A percentile compares a stretch with the other conserved stretches of the same genome.
Conservation (phyloP, 2,329 filamentous ascomycete genomes). For the Talaromyces pinophilus region DNA sequence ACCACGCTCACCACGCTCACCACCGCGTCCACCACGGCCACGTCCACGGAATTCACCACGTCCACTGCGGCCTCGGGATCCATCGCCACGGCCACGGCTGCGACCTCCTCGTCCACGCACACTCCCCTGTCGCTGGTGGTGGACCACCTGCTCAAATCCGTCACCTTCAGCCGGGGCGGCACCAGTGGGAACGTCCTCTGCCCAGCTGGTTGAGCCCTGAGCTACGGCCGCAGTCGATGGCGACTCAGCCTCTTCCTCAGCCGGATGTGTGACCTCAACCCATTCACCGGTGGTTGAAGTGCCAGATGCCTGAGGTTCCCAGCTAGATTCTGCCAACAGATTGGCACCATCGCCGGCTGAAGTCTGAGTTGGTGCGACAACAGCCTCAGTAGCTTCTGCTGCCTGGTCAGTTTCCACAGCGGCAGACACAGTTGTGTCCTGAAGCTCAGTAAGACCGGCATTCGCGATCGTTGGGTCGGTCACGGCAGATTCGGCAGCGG, state of each 20-base stretch:
- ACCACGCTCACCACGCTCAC: slow-evolving; percentile 30
- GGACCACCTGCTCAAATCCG: slow-evolving; percentile 39
- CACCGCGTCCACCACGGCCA: slow-evolving; percentile 36
- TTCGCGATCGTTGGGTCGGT: slow-evolving; percentile 63
- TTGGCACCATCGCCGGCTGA: slow-evolving; percentile 47
- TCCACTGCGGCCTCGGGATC: slow-evolving; percentile 41
- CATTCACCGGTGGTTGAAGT: slow-evolving; percentile 64
- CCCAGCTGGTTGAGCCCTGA: slow-evolving; percentile 69
- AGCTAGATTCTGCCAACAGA: slow-evolving; percentile 53
- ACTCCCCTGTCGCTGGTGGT: slow-evolving; percentile 39
- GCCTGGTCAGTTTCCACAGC: slow-evolving; percentile 55
- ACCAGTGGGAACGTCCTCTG: slow-evolving; percentile 71
- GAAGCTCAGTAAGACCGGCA: slow-evolving; percentile 61
- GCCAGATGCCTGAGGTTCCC: slow-evolving; percentile 55
- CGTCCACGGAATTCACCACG: slow-evolving; percentile 26
- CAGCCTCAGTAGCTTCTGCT: slow-evolving; percentile 28
- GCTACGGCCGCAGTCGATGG: slow-evolving; percentile 61
- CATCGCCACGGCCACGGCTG: slow-evolving; percentile 38
- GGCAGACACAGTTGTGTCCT: slow-evolving; percentile 52
- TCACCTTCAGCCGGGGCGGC: slow-evolving; percentile 36
- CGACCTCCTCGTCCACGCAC: slow-evolving; percentile 40
- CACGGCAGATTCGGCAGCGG: slow-evolving; percentile 35
- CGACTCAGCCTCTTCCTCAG: slow-evolving; percentile 70
- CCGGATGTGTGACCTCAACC: slow-evolving; percentile 72
- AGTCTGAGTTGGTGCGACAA: slow-evolving; percentile 42